Percentiles rank a stretch among this genome's conserved stretches.
Evolutionary conservation across 1,284 basidiomycete genomes (phyloP).

Genomic region (Ceratobasidium sp.): DNA sequence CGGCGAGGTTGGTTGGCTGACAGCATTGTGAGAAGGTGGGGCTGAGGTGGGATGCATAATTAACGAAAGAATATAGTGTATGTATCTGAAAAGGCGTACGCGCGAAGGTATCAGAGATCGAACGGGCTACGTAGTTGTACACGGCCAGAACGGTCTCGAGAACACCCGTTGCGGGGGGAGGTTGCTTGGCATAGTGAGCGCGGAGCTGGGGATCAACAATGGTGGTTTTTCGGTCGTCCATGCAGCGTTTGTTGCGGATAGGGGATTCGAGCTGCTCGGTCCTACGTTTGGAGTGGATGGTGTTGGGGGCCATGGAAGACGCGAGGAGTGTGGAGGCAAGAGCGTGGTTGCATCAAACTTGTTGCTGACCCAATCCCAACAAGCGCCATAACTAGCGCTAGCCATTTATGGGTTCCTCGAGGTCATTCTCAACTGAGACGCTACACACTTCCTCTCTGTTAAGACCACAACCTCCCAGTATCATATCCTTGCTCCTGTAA

Average conservation of each 20-base stretch:
- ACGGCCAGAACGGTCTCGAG: too few relatives aligned
- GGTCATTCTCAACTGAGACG: background rate
- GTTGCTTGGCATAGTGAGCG: slow-evolving; percentile 7
- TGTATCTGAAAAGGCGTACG: background rate
- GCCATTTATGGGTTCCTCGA: slow-evolving; percentile 36
- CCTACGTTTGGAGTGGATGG: slow-evolving; percentile 2
- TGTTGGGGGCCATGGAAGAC: slow-evolving; percentile 15
- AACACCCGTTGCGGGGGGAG: too few relatives aligned
- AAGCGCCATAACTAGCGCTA: background rate
- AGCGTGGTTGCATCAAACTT: slow-evolving; percentile 13
- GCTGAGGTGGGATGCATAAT: background rate
- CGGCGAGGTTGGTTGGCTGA: background rate
- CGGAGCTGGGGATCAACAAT: background rate
- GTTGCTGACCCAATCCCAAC: background rate
- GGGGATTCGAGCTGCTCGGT: slow-evolving; percentile 14
- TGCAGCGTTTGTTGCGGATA: slow-evolving; percentile 24
- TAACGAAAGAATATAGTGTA: background rate
- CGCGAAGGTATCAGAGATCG: background rate
- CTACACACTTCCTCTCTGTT: background rate
- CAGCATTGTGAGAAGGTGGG: slow-evolving; percentile 23
- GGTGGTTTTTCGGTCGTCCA: background rate
- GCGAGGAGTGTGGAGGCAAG: slow-evolving; percentile 27
- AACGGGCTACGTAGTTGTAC: too few relatives aligned
- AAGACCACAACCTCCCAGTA: background rate
- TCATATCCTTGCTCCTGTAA: too few relatives aligned